Evolutionary conservation across 169 alveolate genomes (phyloP).

Genomic region (Plasmodium knowlesi): DNA sequence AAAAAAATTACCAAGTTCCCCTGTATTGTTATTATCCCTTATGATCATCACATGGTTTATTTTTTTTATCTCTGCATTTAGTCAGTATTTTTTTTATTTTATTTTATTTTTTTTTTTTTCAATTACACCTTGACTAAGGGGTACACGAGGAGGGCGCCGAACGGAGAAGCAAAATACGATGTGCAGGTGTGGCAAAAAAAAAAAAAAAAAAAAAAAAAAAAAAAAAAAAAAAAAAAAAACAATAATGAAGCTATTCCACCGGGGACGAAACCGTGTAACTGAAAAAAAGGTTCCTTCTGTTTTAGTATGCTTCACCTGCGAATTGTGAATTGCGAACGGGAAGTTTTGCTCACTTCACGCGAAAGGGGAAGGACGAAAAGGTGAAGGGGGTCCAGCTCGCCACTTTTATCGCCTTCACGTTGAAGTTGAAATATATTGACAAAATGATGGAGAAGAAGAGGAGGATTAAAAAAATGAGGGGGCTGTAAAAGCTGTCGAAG

Average conservation of each 20-base stretch:
- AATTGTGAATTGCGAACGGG: not conserved
- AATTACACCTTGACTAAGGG: not conserved
- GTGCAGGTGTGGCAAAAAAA: not conserved
- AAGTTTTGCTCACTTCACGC: not conserved
- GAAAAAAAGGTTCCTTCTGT: not conserved
- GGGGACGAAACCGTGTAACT: not conserved
- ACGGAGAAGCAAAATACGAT: not conserved
- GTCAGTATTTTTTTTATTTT: not conserved
- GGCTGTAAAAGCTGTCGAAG: constrained; percentile 68
- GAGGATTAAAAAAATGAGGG: constrained; percentile 39
- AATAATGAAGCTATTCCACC: not conserved
- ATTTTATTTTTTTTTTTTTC: not conserved
- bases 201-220: not conserved
- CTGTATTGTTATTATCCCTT: not conserved
- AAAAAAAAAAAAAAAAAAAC: not conserved
- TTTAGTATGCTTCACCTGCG: not conserved
- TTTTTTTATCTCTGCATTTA: not conserved
- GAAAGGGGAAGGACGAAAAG: not conserved
- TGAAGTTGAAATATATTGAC: constrained; percentile 60
- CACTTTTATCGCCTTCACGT: not conserved
- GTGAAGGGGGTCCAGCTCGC: not conserved
- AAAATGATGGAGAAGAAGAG: constrained; percentile 44
- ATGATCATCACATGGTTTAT: not conserved
- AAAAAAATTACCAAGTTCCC: not conserved
- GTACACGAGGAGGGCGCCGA: not conserved